Base-by-base conservation (phyloP, 2,329 filamentous ascomycete species). In the Colletotrichum neosansevieriae region DNA sequence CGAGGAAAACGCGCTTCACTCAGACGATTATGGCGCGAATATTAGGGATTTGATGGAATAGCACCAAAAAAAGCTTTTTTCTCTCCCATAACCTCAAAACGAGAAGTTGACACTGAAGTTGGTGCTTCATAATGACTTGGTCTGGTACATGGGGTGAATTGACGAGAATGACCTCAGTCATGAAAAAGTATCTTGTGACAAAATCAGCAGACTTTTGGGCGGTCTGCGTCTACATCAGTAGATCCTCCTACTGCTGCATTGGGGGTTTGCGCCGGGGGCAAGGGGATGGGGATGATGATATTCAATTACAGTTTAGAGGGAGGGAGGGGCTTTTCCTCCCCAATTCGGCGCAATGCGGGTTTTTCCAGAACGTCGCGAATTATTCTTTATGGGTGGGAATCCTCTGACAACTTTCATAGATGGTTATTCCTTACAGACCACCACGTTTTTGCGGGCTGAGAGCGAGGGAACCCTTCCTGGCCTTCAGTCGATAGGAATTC, bases 281-380 rank as follows among this genome's bases (percentile, higher is more conserved):
- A 21, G 21, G 21, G 21, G 21, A 3, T n/a, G 21, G 21, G 21
- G 21, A 21, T 24, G 24, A 24, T 24, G 5, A 5, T 24, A 5
- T 24, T 24, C 24, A 24, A 5, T 24, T 24, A 5, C 24, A 24
- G 24, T 24, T 24, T 5, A 5, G 24, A 24, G 24, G 24, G 21
- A n/a, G n/a, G n/a, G n/a, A n/a, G n/a, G n/a, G n/a, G n/a, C n/a
- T n/a, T n/a, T n/a, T n/a, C n/a, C n/a, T n/a, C n/a, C n/a, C n/a
- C n/a, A n/a, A n/a, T n/a, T 21, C 21, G 21, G 21, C 24, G 24
- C 24, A 24, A 24, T 38, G 51, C 34, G 32, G 32, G 49, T 57
- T 44, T 40, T 65, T 67, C 65, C 54, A 68, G 65, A 68, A 68
- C 47, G 65, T 68, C 47, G 58, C 61, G 32, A 40, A 34, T 56